phyloP scores from a whole-genome alignment of 768 basidiomycete species.

The Boletus insuetus region DNA sequence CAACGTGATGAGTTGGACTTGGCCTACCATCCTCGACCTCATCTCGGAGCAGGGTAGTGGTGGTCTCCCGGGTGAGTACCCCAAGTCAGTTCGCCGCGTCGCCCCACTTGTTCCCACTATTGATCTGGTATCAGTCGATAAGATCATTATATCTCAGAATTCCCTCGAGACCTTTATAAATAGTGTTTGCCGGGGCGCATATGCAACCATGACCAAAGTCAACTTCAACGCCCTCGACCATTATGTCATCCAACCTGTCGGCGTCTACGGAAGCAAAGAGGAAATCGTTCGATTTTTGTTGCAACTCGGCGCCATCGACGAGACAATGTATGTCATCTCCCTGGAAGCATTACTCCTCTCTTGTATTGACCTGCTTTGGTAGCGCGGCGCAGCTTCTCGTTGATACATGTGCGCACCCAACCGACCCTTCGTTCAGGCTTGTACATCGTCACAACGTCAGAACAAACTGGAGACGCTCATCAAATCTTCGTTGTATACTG shows the following conservation, averaged over 20 bases:
- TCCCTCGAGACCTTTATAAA: constrained; percentile 50
- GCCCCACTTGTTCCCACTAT: not conserved
- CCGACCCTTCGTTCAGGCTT: constrained; percentile 22
- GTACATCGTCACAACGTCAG: constrained; percentile 14
- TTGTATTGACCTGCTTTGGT: not conserved
- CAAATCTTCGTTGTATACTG: constrained; percentile 50
- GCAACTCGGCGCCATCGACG: constrained; percentile 36
- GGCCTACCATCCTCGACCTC: constrained; percentile 43
- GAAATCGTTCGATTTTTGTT: constrained; percentile 48
- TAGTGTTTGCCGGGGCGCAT: constrained; percentile 47
- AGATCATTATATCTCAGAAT: constrained; percentile 57
- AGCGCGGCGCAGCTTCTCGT: constrained; percentile 16
- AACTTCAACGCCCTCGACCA: no score
- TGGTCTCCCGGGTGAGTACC: constrained; percentile 45
- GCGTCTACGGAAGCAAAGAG: constrained; percentile 54
- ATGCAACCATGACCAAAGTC: no score
- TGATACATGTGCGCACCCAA: constrained; percentile 1
- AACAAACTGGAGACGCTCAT: constrained; percentile 1
- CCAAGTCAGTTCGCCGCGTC: no score
- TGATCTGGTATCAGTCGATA: constrained; percentile 44
- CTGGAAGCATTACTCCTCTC: not conserved
- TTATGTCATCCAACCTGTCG: constrained; percentile 44
- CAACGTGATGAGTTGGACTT: constrained; percentile 21
- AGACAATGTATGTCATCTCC: constrained; percentile 36
- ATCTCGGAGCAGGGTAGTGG: constrained; percentile 50